phyloP scores from a whole-genome alignment of 306 rosid genomes.

The Acacia melanoxylon region DNA sequence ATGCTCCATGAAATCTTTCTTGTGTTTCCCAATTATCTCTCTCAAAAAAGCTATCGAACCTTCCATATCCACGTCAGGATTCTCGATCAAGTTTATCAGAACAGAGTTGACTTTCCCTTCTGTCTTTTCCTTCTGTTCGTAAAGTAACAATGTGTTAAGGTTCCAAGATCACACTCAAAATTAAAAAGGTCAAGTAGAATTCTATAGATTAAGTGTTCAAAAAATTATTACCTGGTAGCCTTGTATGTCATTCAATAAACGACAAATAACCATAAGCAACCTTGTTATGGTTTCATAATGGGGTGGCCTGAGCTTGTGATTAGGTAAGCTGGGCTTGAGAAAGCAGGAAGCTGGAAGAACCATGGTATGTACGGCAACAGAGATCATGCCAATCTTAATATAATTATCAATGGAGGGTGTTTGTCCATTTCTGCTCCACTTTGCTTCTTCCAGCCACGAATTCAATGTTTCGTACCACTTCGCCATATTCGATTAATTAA shows the following conservation, averaged over 20 bases:
- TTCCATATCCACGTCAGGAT: conserved; percentile 37
- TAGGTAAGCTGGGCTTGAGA: conserved; percentile 35
- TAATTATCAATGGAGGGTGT: conserved; percentile 45
- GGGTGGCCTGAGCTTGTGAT: conserved; percentile 28
- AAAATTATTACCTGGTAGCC: conserved; percentile 38
- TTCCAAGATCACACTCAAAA: not conserved
- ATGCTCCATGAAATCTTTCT: conserved; percentile 39
- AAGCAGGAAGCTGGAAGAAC: conserved; percentile 48
- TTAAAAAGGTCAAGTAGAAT: too few relatives aligned
- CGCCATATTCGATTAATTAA: not conserved
- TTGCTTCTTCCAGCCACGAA: conserved; percentile 49
- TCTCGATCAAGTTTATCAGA: conserved; percentile 23
- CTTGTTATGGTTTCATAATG: conserved; percentile 34
- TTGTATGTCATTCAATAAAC: conserved; percentile 43
- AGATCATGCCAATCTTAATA: conserved; percentile 36
- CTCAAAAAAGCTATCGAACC: conserved; percentile 30
- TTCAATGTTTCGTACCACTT: conserved; percentile 46
- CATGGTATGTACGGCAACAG: conserved; percentile 31
- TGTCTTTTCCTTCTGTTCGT: conserved; percentile 38
- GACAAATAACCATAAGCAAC: conserved; percentile 35
- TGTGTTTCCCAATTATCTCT: conserved; percentile 30
- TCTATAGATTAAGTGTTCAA: too few relatives aligned
- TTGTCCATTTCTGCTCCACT: conserved; percentile 43
- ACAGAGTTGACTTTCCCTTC: conserved; percentile 36
- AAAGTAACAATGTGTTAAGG: not conserved